These are phyloP conservation scores for Ogataea pini DNA, from an alignment of 805 yeast species.

Conservation along the genomic window DNA sequence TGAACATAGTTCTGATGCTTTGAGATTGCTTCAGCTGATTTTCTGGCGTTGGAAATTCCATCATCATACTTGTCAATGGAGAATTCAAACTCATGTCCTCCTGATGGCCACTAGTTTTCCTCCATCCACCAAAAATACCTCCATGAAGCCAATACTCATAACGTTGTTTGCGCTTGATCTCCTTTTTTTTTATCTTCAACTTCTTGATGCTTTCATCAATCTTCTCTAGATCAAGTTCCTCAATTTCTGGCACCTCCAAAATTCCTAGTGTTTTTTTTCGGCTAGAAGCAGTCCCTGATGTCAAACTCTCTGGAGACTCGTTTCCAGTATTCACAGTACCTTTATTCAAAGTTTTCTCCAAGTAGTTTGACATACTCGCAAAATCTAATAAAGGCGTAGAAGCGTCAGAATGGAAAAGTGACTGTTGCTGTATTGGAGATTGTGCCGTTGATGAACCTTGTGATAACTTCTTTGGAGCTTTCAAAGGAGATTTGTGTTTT, in stretches of 20 bases:
- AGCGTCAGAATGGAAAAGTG: constrained; percentile 3
- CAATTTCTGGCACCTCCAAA: constrained; percentile 8
- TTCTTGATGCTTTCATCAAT: constrained; percentile 16
- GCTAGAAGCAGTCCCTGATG: not conserved
- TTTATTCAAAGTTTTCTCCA: constrained; percentile 5
- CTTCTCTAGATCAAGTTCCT: constrained; percentile 13
- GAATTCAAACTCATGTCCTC: constrained; percentile 5
- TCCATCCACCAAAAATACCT: constrained; percentile 14
- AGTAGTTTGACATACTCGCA: constrained; percentile 8
- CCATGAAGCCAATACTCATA: constrained; percentile 17
- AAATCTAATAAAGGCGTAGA: constrained; percentile 8
- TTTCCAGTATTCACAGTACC: not conserved
- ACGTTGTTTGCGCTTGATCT: constrained; percentile 16
- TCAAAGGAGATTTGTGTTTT: not conserved
- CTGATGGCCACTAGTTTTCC: constrained; percentile 3
- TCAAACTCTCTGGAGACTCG: not conserved
- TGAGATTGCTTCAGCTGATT: not conserved
- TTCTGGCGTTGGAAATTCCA: constrained; percentile 4
- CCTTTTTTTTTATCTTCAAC: constrained; percentile 18
- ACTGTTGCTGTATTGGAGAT: not conserved
- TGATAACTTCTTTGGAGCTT: not conserved
- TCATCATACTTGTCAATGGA: constrained; percentile 7
- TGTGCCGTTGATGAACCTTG: not conserved
- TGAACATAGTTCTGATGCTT: not conserved
- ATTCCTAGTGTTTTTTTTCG: not conserved